Base-by-base conservation (phyloP, 2,329 filamentous ascomycete species). In the Alternaria brassicae region DNA sequence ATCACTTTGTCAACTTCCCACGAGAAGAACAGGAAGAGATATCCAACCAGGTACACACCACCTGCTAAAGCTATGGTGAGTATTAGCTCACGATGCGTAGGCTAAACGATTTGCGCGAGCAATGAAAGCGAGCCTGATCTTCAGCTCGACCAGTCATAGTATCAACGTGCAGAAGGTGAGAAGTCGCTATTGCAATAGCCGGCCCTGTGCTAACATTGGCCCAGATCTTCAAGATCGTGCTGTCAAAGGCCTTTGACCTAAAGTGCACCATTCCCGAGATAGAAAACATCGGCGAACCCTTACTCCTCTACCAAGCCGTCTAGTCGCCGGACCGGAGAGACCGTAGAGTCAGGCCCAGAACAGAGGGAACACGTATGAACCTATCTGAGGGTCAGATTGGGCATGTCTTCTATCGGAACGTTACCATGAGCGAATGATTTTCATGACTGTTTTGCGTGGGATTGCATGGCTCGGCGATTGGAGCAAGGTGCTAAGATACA, bases 231-330 rank as follows among this genome's bases (percentile, higher is more conserved):
- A 99, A 99, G 81, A 99, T 99, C 71, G 95, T 99, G 58, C 86
- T 99, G 23, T 97, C 94, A 65, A 99, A 99, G 81, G 95, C 95
- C 2, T 99, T 99, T 77, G 95, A 99, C 78, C 86, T 99, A 58
- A 97, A 97, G 79, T 99, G 95, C 83, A 99, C 95, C 28, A 98
- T 99, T 75, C 95, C 95, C 47, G 95, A 99, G 80, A 98, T 99
- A 79, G 94, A 97, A 81, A 96, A 98, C 78, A 90, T 97, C 57
- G 95, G 95, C 80, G 95, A 99, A 80, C 95, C 95, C 21, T 84
- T 99, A 50, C 85, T 99, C 45, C 86, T 99, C 66, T 99, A 99
- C 68, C 82, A 84, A 67, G 75, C 79, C 63, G 80, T 83, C 62
- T 77, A 71, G 67, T 65, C 65, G 61, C 66, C 65, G 62, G 62